Evolutionary conservation across 2,329 filamentous ascomycete species (phyloP).

Genomic region (Keithomyces neogunnii): DNA sequence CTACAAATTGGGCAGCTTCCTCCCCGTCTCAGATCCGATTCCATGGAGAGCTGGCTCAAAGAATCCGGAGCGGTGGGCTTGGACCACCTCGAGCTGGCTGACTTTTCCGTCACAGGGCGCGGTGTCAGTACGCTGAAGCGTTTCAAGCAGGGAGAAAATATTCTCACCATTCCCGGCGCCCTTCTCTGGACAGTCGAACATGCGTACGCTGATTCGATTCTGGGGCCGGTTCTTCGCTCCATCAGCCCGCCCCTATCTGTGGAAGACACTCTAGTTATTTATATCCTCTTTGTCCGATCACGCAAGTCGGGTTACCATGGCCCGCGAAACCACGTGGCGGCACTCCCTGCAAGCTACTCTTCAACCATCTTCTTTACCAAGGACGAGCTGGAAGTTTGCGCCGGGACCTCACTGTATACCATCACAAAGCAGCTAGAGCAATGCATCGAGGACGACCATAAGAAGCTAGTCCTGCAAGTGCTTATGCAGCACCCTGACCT

Average conservation of each 20-base stretch:
- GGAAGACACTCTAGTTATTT: slow-evolving; percentile 23
- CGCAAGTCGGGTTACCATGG: slow-evolving; percentile 23
- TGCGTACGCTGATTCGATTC: slow-evolving; percentile 22
- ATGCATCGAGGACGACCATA: slow-evolving; percentile 22
- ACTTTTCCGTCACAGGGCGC: slow-evolving; percentile 23
- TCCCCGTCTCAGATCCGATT: neutral
- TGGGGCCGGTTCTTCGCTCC: slow-evolving; percentile 22
- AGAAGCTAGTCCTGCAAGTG: slow-evolving; percentile 16
- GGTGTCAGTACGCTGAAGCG: slow-evolving; percentile 19
- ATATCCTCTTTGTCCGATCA: slow-evolving; percentile 25
- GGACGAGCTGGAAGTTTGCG: slow-evolving; percentile 24
- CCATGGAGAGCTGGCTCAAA: slow-evolving; percentile 25
- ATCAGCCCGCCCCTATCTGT: slow-evolving; percentile 21
- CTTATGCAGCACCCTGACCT: slow-evolving; percentile 21
- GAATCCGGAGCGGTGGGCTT: slow-evolving; percentile 20
- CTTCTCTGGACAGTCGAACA: slow-evolving; percentile 23
- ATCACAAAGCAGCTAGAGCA: slow-evolving; percentile 22
- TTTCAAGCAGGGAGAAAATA: slow-evolving; percentile 23
- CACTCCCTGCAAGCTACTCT: slow-evolving; percentile 22
- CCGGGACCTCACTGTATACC: slow-evolving; percentile 22
- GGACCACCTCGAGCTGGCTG: slow-evolving; percentile 21
- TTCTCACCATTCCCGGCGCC: slow-evolving; percentile 22
- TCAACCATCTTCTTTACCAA: slow-evolving; percentile 26
- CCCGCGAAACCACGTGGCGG: slow-evolving; percentile 17
- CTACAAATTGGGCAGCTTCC: neutral